Evolutionary conservation across 768 basidiomycete genomes (phyloP), one percentile per base, ranked within the genome.

Genomic region (Obba rivulosa): DNA sequence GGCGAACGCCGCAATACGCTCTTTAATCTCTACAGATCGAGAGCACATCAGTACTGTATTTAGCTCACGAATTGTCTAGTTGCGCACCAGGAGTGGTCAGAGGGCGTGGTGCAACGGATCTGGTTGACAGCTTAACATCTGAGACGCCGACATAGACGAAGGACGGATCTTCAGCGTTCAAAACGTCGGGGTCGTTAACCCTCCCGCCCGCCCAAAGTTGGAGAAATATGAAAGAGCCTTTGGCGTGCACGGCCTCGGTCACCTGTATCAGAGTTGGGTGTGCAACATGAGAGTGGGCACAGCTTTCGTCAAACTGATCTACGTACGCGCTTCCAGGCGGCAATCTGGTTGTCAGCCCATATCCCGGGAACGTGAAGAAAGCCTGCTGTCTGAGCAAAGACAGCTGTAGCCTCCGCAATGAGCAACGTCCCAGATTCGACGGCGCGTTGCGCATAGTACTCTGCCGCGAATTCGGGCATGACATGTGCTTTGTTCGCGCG

Each of bases 171-270:
- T 73, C 69, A 37, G 70, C 59, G 5, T 55, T 52, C 54, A 2
- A 80, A 63, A 35, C 64, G 13, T 38, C 37, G 37, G 60, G 54
- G 23, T 58, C 43, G 8, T 72, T 73, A 0, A 64, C 54, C 3
- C 77, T 71, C 0, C 78, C 81, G 1, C 77, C 56, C 1, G 81
- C 80, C 71, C 79, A 79, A 0, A 82, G 70, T 57, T 85, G 81
- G 20, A 74, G 43, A 58, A 68, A 80, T n/a, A 84, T 74, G 57
- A 65, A 72, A 0, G 70, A 75, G 5, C 72, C 72, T 38, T 74
- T 70, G 4, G 69, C 71, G 57, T 85, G 83, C 0, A 83, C 81
- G 0, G 71, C 75, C 10, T 75, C 71, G 9, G 74, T 75, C 10
- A 88, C 61, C 78, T 80, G 31, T 20, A 8, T 16, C 31, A 20